Percentiles rank a stretch among this genome's conserved stretches.
These are phyloP conservation scores for Leccinum subtestaceum DNA, from an alignment of 768 basidiomycete genomes.

Conservation along the genomic window DNA sequence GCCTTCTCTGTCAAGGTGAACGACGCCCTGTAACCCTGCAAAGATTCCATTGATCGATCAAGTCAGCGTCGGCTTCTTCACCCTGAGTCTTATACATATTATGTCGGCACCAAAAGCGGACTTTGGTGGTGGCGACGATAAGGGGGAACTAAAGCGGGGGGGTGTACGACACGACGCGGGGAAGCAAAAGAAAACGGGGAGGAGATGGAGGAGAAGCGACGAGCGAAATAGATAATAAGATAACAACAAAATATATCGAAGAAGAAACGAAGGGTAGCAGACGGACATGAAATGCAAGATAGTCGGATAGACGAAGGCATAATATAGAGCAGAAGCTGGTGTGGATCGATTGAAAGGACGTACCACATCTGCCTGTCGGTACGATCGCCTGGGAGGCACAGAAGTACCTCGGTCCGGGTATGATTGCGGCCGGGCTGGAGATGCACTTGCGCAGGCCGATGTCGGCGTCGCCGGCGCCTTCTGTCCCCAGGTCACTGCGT, in stretches of 20 bases:
- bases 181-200: neutral
- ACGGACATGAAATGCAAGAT: constrained; percentile 2
- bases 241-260: neutral
- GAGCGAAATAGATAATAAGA: neutral
- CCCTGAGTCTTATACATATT: neutral
- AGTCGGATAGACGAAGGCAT: neutral
- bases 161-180: neutral
- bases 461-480: constrained; percentile 63
- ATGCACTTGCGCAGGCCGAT: constrained; percentile 55
- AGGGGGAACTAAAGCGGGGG: neutral
- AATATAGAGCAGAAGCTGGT: neutral
- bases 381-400: constrained; percentile 59
- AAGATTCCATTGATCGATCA: neutral
- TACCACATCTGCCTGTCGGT: constrained; percentile 59
- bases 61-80: constrained; percentile 2
- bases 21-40: constrained; percentile 51
- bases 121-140: constrained; percentile 13
- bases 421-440: constrained; percentile 41
- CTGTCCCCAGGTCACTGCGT: constrained; percentile 62
- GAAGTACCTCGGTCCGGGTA: constrained; percentile 62
- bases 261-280: neutral
- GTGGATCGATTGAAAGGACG: neutral
- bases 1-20: constrained; percentile 46
- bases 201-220: neutral
- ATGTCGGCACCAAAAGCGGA: constrained; percentile 9